A percentile compares a stretch with the other conserved stretches of the same genome.
Conservation (phyloP, 2,329 filamentous ascomycete species). For the Blumeriella jaapii region DNA sequence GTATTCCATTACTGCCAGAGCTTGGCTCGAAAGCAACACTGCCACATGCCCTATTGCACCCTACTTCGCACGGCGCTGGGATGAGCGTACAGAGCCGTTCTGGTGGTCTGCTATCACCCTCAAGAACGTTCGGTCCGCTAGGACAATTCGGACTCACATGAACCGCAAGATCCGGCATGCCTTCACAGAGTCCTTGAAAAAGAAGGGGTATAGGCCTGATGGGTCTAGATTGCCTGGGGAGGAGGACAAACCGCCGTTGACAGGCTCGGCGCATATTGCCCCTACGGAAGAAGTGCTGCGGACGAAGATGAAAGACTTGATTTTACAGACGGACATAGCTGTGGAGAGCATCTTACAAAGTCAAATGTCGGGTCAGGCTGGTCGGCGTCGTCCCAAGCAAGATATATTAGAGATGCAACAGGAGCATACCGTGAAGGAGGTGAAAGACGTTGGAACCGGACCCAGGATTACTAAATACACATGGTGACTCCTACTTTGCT, state of each 20-base stretch:
- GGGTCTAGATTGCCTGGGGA: conserved; percentile 15
- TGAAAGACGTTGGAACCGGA: too few species aligned
- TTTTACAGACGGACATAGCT: conserved; percentile 19
- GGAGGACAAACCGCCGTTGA: conserved; percentile 25
- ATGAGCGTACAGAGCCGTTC: conserved; percentile 30
- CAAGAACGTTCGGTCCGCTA: conserved; percentile 27
- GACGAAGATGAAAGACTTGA: conserved; percentile 19
- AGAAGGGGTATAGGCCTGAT: conserved; percentile 32
- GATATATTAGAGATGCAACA: too few species aligned
- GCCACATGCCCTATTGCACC: neutral
- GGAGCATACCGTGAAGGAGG: too few species aligned
- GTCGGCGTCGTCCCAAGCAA: too few species aligned
- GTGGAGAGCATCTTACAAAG: conserved; percentile 7
- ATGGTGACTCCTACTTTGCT: too few species aligned
- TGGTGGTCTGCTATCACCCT: conserved; percentile 35
- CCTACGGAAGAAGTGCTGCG: conserved; percentile 16
- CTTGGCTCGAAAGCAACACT: neutral
- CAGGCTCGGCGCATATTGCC: conserved; percentile 29
- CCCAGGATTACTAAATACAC: too few species aligned
- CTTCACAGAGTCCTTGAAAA: conserved; percentile 34
- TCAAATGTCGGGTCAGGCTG: neutral
- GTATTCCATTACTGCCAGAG: neutral
- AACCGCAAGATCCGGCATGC: conserved; percentile 33
- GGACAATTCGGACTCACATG: conserved; percentile 35
- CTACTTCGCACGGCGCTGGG: conserved; percentile 4